Evolutionary conservation across 2,329 filamentous ascomycete genomes (phyloP), one percentile per base, ranked within the genome.

Genomic region (Xylariaceae sp.): DNA sequence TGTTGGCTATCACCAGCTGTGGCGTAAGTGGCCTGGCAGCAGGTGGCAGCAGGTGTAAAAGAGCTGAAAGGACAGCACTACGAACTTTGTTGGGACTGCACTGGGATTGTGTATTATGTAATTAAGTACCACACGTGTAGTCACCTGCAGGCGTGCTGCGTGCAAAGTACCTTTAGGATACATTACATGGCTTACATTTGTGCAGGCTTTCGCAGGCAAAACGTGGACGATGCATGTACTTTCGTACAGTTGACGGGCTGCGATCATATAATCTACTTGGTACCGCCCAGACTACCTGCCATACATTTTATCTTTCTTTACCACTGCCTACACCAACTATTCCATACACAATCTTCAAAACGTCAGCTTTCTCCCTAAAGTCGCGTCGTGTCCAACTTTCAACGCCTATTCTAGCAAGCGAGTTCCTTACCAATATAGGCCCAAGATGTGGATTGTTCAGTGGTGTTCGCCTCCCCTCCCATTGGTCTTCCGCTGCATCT

Each of bases 391-490:
- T 53, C 42, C 22, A 37, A 10, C 21, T 16, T 32, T 47, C 45
- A 43, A 54, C 43, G 41, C 52, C 16, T 43, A 42, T 13, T 29
- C 50, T 34, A 36, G 43, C 52, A 49, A 40, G 41, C 37, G 42
- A 32, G 54, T 50, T 49, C 37, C 48, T 49, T 47, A 55, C n/a
- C 34, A 3, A 44, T 21, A 32, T 49, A 13, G 34, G 43, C 61
- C 63, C 74, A 79, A 69, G 61, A 95, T 96, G 91, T 95, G 89
- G 89, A 88, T 96, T 73, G 76, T 95, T 71, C 91, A 92, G 83
- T 96, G 91, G 90, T 95, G 89, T 95, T 90, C 70, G 84, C 79
- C 40, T 59, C 50, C 53, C 42, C 47, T 46, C 48, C 51, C 16
- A 52, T 22, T 56, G 49, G 44, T 56, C 21, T 29, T 42, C 44